Percentiles rank a stretch among this genome's conserved stretches.
phyloP scores from a whole-genome alignment of 2,329 filamentous ascomycete species.

The Calonectria hongkongensis region DNA sequence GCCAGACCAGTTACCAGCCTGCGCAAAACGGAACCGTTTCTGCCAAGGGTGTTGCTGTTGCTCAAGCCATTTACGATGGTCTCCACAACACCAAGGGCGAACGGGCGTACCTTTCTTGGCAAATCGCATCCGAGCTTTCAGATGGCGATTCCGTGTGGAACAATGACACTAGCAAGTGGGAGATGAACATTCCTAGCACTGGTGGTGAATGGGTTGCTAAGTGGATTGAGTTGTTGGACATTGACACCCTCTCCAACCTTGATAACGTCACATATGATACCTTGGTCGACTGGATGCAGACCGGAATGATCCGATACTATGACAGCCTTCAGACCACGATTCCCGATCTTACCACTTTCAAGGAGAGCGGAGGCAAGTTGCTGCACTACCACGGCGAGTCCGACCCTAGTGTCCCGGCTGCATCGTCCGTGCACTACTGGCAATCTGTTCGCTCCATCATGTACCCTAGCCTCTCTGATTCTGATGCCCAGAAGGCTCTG shows the following conservation, averaged over 20 bases:
- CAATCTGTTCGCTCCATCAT: conserved; percentile 71
- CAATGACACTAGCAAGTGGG: conserved; percentile 58
- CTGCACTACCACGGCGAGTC: conserved; percentile 76
- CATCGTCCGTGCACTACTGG: conserved; percentile 73
- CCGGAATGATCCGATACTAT: conserved; percentile 67
- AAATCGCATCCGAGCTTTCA: conserved; percentile 56
- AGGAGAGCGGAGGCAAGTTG: conserved; percentile 71
- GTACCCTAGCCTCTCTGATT: conserved; percentile 54
- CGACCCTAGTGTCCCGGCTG: conserved; percentile 71
- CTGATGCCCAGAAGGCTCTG: conserved; percentile 63
- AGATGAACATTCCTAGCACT: conserved; percentile 55
- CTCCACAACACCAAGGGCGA: conserved; percentile 58
- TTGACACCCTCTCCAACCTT: conserved; percentile 64
- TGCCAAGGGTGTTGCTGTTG: conserved; percentile 59
- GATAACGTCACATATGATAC: conserved; percentile 73
- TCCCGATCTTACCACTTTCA: conserved; percentile 72
- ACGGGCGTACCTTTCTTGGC: conserved; percentile 61
- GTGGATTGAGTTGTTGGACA: conserved; percentile 63
- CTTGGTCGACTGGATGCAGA: conserved; percentile 71
- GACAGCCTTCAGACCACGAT: conserved; percentile 72
- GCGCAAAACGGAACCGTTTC: conserved; percentile 59
- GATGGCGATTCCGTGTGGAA: conserved; percentile 60
- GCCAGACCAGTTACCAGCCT: conserved; percentile 52
- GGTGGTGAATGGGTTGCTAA: conserved; percentile 62
- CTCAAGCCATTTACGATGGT: conserved; percentile 58